These are phyloP conservation scores for Aspergillus avenaceus DNA, from an alignment of 495 filamentous ascomycete species.

Conservation along the genomic window DNA sequence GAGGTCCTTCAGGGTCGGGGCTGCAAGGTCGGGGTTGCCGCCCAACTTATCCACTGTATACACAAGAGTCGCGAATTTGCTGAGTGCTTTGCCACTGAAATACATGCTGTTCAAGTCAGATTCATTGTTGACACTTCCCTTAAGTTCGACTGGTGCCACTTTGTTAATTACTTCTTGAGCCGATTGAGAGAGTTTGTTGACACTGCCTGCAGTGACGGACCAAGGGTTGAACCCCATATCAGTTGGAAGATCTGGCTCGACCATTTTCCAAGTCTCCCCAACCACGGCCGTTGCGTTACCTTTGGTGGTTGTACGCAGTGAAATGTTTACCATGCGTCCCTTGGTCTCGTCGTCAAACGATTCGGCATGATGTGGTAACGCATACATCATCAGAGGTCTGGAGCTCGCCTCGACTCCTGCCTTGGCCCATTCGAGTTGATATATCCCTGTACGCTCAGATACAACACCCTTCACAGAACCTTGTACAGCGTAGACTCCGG, in stretches of 20 bases:
- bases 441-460: slow-evolving; percentile 57
- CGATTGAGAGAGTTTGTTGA: slow-evolving; percentile 44
- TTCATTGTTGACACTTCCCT: slow-evolving; percentile 65
- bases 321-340: slow-evolving; percentile 51
- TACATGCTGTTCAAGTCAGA: slow-evolving; percentile 88
- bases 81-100: slow-evolving; percentile 87
- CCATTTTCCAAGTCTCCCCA: slow-evolving; percentile 75
- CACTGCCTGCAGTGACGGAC: slow-evolving; percentile 50
- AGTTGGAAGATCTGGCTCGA: slow-evolving; percentile 66
- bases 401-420: slow-evolving; percentile 47
- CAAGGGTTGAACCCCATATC: slow-evolving; percentile 75
- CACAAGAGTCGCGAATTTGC: slow-evolving; percentile 76
- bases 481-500: slow-evolving; percentile 66
- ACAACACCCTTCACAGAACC: slow-evolving; percentile 61
- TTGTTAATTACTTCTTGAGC: slow-evolving; percentile 52
- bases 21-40: slow-evolving; percentile 54
- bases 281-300: slow-evolving; percentile 70
- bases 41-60: slow-evolving; percentile 66
- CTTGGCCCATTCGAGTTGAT: slow-evolving; percentile 67
- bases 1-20: slow-evolving; percentile 59
- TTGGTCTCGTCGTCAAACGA: slow-evolving; percentile 64
- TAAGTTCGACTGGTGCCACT: slow-evolving; percentile 61
- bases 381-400: slow-evolving; percentile 76
- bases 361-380: slow-evolving; percentile 78
- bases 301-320: slow-evolving; percentile 81